Evolutionary conservation across 228 moss, liverwort and hornwort genomes (phyloP), one percentile per base, ranked within the genome.

Genomic region (Sphagnum fallax): DNA sequence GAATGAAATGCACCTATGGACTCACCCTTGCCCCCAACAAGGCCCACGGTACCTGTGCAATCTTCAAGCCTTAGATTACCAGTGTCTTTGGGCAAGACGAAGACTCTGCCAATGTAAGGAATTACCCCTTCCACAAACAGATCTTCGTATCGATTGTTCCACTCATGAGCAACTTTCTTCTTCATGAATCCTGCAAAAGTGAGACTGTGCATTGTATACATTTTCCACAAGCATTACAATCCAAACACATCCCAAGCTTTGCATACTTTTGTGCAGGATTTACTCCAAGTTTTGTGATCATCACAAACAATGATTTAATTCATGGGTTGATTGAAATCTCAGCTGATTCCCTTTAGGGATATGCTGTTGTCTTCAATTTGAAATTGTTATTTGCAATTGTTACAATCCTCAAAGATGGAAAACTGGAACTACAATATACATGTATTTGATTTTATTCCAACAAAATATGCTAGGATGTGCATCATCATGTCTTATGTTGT

Each of bases 1-100:
- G 13, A 57, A 12, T 71, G 71, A 64, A 86, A 82, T 64, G 80
- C 75, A 10, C 80, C 82, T 4, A 86, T 51, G 4, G 86, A 86
- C 67, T 86, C 80, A n/a, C 86, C 80, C 1, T 77, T 80, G 0
- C 71, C 11, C 12, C 86, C 86, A 0, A 82, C 70, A 47, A 82
- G 69, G 8, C 77, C 86, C 5, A 80, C 78, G 0, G 69, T 86
- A 51, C 86, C 65, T 0, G 53, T 82, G 47, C 75, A 82, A 18
- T 80, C 75, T 18, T 77, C 67, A 4, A 86, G 51, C 15, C 10
- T 61, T 16, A 77, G 73, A 50, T 80, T 72, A 1, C 70, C 62
- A 49, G 73, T 59, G 0, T 64, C 77, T 51, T 82, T 86, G 16
- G 86, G 75, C 4, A 86, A 77, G 0, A 82, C 74, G 50, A 77